A percentile compares a stretch with the other conserved stretches of the same genome.
phyloP scores from a whole-genome alignment of 2,329 filamentous ascomycete species.

The Alternaria longipes region DNA sequence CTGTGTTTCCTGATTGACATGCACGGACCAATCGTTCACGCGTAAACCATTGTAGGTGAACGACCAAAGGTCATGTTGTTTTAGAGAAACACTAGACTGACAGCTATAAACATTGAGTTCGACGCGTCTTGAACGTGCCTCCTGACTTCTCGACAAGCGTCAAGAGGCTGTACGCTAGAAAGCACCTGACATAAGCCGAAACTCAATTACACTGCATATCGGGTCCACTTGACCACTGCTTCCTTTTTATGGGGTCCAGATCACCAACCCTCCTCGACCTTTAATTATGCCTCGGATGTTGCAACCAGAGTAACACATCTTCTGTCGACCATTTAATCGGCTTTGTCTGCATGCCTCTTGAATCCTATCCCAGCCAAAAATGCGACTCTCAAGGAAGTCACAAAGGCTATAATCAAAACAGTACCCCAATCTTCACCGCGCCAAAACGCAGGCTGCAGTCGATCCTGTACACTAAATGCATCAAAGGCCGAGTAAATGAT shows the following conservation, averaged over 20 bases:
- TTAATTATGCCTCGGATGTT: background rate
- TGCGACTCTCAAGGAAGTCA: background rate
- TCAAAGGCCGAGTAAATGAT: background rate
- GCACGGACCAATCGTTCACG: conserved; percentile 19
- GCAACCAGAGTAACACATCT: background rate
- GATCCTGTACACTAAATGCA: too few relatives aligned
- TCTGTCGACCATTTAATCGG: background rate
- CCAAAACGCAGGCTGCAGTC: background rate
- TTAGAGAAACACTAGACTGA: background rate
- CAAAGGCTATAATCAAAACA: background rate
- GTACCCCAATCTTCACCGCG: background rate
- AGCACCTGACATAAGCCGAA: background rate
- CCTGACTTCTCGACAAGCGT: background rate
- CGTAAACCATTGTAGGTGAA: background rate
- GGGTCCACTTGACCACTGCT: background rate
- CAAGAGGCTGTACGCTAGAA: background rate
- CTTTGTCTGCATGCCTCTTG: background rate
- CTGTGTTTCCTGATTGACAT: background rate
- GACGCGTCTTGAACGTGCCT: background rate
- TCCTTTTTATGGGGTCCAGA: background rate
- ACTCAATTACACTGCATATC: background rate
- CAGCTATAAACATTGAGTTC: background rate
- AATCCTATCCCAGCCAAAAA: background rate
- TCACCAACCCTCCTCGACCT: background rate
- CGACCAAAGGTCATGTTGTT: background rate